A percentile compares a stretch with the other conserved stretches of the same genome.
Conservation (phyloP, 1,284 basidiomycete species). For the Entoloma clypeatum region DNA sequence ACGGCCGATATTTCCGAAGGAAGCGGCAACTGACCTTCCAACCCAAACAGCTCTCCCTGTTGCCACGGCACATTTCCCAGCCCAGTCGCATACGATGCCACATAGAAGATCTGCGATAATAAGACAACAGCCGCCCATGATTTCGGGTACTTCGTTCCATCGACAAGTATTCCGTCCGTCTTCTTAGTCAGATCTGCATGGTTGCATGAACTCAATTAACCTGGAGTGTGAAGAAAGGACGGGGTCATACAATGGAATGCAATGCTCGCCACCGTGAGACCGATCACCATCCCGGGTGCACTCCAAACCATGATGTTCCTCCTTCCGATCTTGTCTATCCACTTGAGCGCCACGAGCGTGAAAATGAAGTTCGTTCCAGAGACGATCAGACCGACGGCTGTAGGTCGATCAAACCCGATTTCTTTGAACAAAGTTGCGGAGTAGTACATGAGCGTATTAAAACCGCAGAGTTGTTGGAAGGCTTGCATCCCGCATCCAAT, state of each 20-base stretch:
- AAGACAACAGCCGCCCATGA: constrained; percentile 70
- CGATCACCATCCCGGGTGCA: constrained; percentile 74
- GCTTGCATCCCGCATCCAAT: constrained; percentile 79
- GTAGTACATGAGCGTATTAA: constrained; percentile 75
- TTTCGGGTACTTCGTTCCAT: constrained; percentile 60
- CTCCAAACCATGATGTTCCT: constrained; percentile 75
- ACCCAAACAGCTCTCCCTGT: constrained; percentile 78
- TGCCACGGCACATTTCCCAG: constrained; percentile 83
- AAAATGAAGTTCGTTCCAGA: constrained; percentile 81
- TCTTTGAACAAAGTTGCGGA: constrained; percentile 76
- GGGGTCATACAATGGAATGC: constrained; percentile 69
- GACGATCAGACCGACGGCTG: constrained; percentile 75
- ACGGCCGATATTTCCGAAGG: neutral
- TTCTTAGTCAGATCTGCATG: constrained; percentile 58
- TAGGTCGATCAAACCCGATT: constrained; percentile 79
- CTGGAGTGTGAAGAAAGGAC: neutral
- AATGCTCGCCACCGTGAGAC: constrained; percentile 66
- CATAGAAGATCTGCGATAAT: constrained; percentile 77
- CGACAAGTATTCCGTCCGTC: constrained; percentile 64
- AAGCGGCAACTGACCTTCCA: constrained; percentile 53
- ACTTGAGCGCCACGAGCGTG: constrained; percentile 77
- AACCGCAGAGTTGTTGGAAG: constrained; percentile 79
- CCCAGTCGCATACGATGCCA: constrained; percentile 78
- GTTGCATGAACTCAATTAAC: neutral
- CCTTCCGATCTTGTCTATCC: constrained; percentile 78